These are phyloP conservation scores for Rhizomucor miehei DNA, from an alignment of 371 early-diverging fungal species.

Conservation along the genomic window DNA sequence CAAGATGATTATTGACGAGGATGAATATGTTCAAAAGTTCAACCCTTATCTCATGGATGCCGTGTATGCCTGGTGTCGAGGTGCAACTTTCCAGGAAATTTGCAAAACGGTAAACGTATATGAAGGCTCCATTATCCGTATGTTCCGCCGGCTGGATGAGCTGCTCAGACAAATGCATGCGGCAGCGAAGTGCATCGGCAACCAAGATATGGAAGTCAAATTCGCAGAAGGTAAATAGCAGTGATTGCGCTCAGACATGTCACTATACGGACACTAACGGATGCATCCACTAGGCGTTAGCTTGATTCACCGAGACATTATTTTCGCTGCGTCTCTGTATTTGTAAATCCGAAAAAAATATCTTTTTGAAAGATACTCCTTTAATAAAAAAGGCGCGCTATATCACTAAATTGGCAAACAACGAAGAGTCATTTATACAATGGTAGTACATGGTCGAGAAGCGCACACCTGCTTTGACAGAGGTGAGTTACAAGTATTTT, in stretches of 20 bases:
- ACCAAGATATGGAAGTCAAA: conserved; percentile 94
- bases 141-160: conserved; percentile 96
- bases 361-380: too few relatives aligned
- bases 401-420: too few relatives aligned
- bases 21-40: conserved; percentile 82
- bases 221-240: conserved; percentile 87
- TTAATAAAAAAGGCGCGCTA: too few relatives aligned
- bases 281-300: conserved; percentile 58
- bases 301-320: conserved; percentile 98
- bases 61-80: conserved; percentile 95
- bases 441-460: too few relatives aligned
- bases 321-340: conserved; percentile 97
- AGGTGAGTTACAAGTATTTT: too few relatives aligned
- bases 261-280: too few relatives aligned
- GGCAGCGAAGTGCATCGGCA: conserved; percentile 98
- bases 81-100: conserved; percentile 94
- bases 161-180: conserved; percentile 92
- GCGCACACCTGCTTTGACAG: too few relatives aligned
- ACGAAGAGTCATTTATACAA: too few relatives aligned
- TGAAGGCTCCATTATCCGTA: conserved; percentile 97
- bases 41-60: conserved; percentile 96
- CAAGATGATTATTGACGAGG: conserved; percentile 78
- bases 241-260: too few relatives aligned
- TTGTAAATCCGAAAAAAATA: conserved; percentile 63
- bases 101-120: conserved; percentile 96